Conservation (phyloP, 192 early-diverging fungal species). For the Oehlia diaphana region DNA sequence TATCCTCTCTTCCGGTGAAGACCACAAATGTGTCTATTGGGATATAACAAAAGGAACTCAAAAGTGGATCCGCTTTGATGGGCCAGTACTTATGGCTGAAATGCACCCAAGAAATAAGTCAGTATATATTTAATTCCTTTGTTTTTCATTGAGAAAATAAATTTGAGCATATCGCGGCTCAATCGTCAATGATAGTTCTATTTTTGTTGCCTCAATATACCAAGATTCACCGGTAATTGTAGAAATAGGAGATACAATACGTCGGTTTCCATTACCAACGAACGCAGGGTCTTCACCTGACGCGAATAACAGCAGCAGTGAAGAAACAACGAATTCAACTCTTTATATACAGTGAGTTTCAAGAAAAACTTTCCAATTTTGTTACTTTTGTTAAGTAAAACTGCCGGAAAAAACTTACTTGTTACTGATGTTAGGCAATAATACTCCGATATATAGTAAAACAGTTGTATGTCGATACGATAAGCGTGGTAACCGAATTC, state of each 20-base stretch:
- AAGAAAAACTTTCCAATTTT: neutral
- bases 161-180: conserved; percentile 1
- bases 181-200: conserved; percentile 34
- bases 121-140: conserved; percentile 44
- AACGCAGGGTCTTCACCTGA: neutral
- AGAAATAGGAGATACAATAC: conserved; percentile 42
- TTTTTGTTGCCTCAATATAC: conserved; percentile 53
- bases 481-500: conserved; percentile 52
- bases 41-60: conserved; percentile 64
- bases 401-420: conserved; percentile 11
- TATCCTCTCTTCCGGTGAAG: conserved; percentile 76
- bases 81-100: conserved; percentile 67
- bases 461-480: conserved; percentile 40
- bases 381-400: conserved; percentile 32
- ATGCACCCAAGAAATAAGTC: conserved; percentile 82
- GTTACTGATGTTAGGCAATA: conserved; percentile 52
- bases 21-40: conserved; percentile 88
- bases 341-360: neutral
- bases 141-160: conserved; percentile 33
- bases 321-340: neutral
- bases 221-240: conserved; percentile 50
- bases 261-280: conserved; percentile 30
- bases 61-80: conserved; percentile 65
- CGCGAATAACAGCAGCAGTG: neutral
- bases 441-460: conserved; percentile 33